phyloP scores from a whole-genome alignment of 208 protist species.

The Phytomonas serpens region DNA sequence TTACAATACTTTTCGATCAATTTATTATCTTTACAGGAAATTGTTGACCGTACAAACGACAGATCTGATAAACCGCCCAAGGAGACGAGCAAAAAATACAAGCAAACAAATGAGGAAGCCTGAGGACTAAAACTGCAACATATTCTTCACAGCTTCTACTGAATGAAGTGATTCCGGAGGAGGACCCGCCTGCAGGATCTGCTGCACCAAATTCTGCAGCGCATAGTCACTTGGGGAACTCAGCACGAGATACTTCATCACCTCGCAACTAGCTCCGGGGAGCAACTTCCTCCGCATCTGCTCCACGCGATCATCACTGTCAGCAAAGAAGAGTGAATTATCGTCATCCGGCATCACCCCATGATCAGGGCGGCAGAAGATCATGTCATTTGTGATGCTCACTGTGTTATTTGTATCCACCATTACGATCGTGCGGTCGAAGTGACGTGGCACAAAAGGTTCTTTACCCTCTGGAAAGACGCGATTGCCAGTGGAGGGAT shows the following conservation, averaged over 20 bases:
- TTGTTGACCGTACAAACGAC: not conserved
- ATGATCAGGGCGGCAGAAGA: slow-evolving; percentile 69
- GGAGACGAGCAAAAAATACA: not conserved
- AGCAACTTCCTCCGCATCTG: slow-evolving; percentile 46
- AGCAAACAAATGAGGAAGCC: not conserved
- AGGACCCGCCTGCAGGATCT: slow-evolving; percentile 18
- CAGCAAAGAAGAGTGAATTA: slow-evolving; percentile 65
- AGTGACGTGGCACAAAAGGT: slow-evolving; percentile 59
- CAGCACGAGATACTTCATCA: slow-evolving; percentile 51
- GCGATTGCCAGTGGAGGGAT: slow-evolving; percentile 20
- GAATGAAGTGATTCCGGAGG: slow-evolving; percentile 34
- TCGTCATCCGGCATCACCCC: slow-evolving; percentile 49
- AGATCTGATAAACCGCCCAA: not conserved
- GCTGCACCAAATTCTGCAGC: slow-evolving; percentile 25
- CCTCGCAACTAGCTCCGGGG: slow-evolving; percentile 30
- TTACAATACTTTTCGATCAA: not conserved
- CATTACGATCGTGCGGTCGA: slow-evolving; percentile 74
- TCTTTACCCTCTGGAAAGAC: slow-evolving; percentile 26
- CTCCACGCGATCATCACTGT: slow-evolving; percentile 41
- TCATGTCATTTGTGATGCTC: slow-evolving; percentile 69
- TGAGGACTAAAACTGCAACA: not conserved
- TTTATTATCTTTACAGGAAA: not conserved
- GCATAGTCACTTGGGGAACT: slow-evolving; percentile 27
- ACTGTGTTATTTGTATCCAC: slow-evolving; percentile 21
- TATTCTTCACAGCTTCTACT: slow-evolving; percentile 24